Evolutionary conservation across 306 rosid species (phyloP), one percentile per base, ranked within the genome.

Genomic region (Canavalia gladiata): DNA sequence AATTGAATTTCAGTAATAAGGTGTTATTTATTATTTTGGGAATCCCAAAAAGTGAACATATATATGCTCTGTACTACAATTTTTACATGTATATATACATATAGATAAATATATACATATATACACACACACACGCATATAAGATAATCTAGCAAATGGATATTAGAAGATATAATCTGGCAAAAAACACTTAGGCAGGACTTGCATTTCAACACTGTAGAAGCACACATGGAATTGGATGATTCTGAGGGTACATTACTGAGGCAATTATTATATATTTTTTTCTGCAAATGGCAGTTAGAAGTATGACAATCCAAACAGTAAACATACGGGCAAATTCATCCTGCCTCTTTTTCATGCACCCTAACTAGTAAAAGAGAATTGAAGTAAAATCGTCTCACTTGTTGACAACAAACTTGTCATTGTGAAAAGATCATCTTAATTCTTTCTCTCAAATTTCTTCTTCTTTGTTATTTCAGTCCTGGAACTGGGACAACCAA

Each of bases 171-270:
- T 10, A 47, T 45, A 49, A 28, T 64, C 8, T 9, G 1, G 4
- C 75, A 54, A 66, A 64, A 29, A 18, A 35, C 18, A 83, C 45
- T 18, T n/a, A 37, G 28, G 34, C 47, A 50, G 4, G 74, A 64
- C 60, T 54, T 64, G 25, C 31, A 77, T 54, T 55, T 43, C 57
- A 72, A 51, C 12, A 50, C 29, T 11, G 62, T 13, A 18, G 34
- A 37, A 54, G 18, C 46, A 54, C 49, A 29, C 5, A 29, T 34
- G 56, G 59, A 18, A 29, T 64, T 54, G 68, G 43, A 60, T 41
- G 43, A 11, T 34, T 33, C 28, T 33, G 43, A 62, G 34, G 68
- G 25, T 10, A 34, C 68, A 62, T 59, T 47, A 50, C 65, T 18
- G 25, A 18, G 25, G 25, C 25, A 18, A 18, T 18, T 18, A 18